Percentiles rank a stretch among this genome's conserved stretches.
phyloP scores from a whole-genome alignment of 2,329 filamentous ascomycete genomes.

The Zymoseptoria ardabiliae region DNA sequence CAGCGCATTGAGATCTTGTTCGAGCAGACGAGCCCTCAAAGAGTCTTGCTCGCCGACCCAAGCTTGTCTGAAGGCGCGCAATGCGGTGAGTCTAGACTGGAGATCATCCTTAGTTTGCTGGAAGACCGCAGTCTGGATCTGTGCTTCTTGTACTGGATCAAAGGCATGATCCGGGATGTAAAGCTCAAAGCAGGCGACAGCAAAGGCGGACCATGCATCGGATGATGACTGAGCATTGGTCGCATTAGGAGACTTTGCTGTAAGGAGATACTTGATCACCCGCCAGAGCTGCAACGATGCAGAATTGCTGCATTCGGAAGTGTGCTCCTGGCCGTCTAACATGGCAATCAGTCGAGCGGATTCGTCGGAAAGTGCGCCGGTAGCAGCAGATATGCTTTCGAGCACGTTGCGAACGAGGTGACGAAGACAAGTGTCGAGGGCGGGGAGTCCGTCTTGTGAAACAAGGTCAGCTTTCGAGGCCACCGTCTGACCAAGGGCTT shows the following conservation, averaged over 20 bases:
- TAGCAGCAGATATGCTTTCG: conserved; percentile 23
- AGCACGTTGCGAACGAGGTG: conserved; percentile 22
- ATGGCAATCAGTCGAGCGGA: not conserved
- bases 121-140: conserved; percentile 57
- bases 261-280: not conserved
- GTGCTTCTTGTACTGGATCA: conserved; percentile 61
- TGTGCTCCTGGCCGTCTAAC: not conserved
- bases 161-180: conserved; percentile 83
- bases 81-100: conserved; percentile 48
- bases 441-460: conserved; percentile 25
- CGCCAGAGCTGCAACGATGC: not conserved
- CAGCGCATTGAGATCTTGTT: conserved; percentile 55
- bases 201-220: conserved; percentile 65
- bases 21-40: conserved; percentile 56
- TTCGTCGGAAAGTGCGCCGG: not conserved
- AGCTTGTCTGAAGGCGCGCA: conserved; percentile 57
- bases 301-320: not conserved
- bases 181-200: conserved; percentile 64
- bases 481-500: conserved; percentile 32
- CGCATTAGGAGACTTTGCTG: not conserved
- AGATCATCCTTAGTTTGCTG: conserved; percentile 51
- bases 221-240: conserved; percentile 34
- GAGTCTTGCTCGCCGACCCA: conserved; percentile 64
- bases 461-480: conserved; percentile 30
- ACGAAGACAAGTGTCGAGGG: conserved; percentile 26